Conservation (phyloP, 129 eudicot genomes). For the Heracleum sosnowskyi region DNA sequence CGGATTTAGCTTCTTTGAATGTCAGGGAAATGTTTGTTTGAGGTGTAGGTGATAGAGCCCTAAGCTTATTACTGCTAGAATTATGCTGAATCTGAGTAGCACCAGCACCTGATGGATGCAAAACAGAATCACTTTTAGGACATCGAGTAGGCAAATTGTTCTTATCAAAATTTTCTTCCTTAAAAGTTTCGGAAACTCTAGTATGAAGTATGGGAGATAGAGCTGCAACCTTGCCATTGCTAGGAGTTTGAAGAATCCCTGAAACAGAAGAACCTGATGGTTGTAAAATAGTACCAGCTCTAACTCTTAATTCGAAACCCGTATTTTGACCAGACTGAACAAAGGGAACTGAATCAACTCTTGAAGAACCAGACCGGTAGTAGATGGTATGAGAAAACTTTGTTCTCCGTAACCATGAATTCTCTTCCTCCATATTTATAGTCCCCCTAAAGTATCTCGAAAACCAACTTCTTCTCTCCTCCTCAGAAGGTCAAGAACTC, state of each 20-base stretch:
- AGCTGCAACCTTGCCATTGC: neutral
- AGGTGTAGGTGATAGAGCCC: slow-evolving; percentile 69
- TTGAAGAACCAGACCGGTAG: slow-evolving; percentile 59
- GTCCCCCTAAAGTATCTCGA: slow-evolving; percentile 9
- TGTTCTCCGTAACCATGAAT: slow-evolving; percentile 90
- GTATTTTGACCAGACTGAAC: slow-evolving; percentile 25
- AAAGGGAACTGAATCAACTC: slow-evolving; percentile 42
- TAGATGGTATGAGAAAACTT: slow-evolving; percentile 78
- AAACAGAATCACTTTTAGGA: slow-evolving; percentile 17
- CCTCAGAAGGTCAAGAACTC: slow-evolving; percentile 2
- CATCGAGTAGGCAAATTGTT: neutral
- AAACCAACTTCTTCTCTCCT: neutral
- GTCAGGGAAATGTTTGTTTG: slow-evolving; percentile 45
- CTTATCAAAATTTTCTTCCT: neutral
- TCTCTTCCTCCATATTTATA: slow-evolving; percentile 54
- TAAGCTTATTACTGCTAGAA: slow-evolving; percentile 40
- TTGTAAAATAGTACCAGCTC: slow-evolving; percentile 18
- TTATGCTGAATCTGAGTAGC: slow-evolving; percentile 25
- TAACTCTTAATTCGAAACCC: slow-evolving; percentile 34
- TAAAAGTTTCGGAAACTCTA: neutral
- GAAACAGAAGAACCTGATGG: slow-evolving; percentile 15
- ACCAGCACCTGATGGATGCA: slow-evolving; percentile 20
- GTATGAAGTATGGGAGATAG: neutral
- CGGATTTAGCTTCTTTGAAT: slow-evolving; percentile 70
- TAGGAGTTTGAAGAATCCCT: slow-evolving; percentile 28